These are phyloP conservation scores for Diaporthe helianthi DNA, from an alignment of 2,329 filamentous ascomycete species.

Conservation along the genomic window DNA sequence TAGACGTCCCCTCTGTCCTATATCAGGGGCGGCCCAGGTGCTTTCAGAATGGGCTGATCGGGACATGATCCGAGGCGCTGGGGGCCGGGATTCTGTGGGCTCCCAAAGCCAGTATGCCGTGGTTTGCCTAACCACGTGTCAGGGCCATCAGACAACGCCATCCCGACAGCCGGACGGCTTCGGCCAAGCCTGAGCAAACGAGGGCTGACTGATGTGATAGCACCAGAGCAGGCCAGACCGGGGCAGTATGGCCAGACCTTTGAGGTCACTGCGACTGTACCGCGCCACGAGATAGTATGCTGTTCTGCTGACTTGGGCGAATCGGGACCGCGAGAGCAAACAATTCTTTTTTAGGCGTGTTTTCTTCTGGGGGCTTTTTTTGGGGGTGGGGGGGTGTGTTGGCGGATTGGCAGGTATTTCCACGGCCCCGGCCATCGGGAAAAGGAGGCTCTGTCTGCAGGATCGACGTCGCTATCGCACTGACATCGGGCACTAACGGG, in stretches of 20 bases:
- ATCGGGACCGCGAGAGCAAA: not conserved
- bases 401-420: too few species aligned
- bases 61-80: conserved; percentile 29
- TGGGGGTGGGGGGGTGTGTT: too few species aligned
- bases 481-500: conserved; percentile 25
- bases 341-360: not conserved
- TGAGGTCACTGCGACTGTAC: conserved; percentile 13
- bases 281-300: conserved; percentile 2
- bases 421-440: not conserved
- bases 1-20: not conserved
- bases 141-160: conserved; percentile 13
- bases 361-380: not conserved
- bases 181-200: conserved; percentile 6
- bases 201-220: not conserved
- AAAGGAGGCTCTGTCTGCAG: conserved; percentile 1
- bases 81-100: conserved; percentile 28
- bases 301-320: not conserved
- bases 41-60: conserved; percentile 33
- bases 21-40: not conserved
- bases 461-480: not conserved
- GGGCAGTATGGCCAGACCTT: conserved; percentile 2
- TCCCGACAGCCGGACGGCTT: not conserved
- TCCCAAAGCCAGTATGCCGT: not conserved
- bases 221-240: not conserved
- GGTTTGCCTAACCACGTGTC: conserved; percentile 25